phyloP scores from a whole-genome alignment of 345 rosid species.

The Eucalyptus brandiana region DNA sequence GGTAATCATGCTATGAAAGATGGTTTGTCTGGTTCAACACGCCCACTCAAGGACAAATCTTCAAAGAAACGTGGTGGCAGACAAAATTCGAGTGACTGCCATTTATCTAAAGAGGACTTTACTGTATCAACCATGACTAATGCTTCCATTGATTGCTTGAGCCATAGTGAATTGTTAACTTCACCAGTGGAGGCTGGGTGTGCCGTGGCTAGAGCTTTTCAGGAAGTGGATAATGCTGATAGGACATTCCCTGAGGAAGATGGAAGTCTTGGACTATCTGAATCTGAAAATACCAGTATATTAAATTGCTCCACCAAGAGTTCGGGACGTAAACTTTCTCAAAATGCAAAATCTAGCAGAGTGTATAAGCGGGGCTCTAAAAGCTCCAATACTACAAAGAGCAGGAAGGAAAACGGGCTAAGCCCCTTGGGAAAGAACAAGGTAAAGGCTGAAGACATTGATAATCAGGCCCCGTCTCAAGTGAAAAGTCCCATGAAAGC shows the following conservation, averaged over 20 bases:
- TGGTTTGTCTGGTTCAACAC: conserved; percentile 9
- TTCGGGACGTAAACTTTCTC: conserved; percentile 10
- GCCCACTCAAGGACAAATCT: background rate
- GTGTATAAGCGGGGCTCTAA: conserved; percentile 31
- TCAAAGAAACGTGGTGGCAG: conserved; percentile 23
- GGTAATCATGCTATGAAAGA: conserved; percentile 11
- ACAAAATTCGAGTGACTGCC: conserved; percentile 3
- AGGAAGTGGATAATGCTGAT: background rate
- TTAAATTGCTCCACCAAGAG: conserved; percentile 17
- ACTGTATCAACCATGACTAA: conserved; percentile 5
- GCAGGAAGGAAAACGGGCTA: conserved; percentile 16
- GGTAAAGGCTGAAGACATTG: conserved; percentile 16
- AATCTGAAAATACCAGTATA: conserved; percentile 3
- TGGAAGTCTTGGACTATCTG: background rate
- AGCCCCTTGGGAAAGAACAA: conserved; percentile 18
- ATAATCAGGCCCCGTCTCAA: conserved; percentile 9
- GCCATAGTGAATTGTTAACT: conserved; percentile 7
- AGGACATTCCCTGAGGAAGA: background rate
- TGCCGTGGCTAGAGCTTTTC: conserved; percentile 7
- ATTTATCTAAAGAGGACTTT: conserved; percentile 5
- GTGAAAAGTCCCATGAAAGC: conserved; percentile 10
- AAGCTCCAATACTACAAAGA: conserved; percentile 23
- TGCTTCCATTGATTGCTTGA: conserved; percentile 14
- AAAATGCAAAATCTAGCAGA: conserved; percentile 31
- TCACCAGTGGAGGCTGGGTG: conserved; percentile 7